Evolutionary conservation across 176 grass and related monocot genomes (phyloP).

Genomic region (Melocanna baccifera): DNA sequence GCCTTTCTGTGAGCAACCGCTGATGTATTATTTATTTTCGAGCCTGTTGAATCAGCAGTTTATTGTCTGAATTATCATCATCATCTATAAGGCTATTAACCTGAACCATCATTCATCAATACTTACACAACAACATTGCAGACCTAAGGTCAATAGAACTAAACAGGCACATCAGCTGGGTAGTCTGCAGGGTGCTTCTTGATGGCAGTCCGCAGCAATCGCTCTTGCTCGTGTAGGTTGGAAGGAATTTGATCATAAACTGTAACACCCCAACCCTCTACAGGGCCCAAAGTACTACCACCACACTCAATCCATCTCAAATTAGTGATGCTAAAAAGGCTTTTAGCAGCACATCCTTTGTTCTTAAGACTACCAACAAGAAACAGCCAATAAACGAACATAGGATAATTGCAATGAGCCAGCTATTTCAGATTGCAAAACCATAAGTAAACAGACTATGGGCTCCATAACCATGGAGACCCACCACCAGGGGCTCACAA

Average conservation of each 20-base stretch:
- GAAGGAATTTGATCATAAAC: constrained; percentile 81
- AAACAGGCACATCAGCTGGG: constrained; percentile 73
- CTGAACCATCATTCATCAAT: constrained; percentile 23
- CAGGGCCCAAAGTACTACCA: too few species aligned
- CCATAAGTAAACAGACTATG: too few species aligned
- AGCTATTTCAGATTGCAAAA: too few species aligned
- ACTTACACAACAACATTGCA: not conserved
- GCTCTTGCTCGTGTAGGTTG: constrained; percentile 77
- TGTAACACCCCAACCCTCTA: too few species aligned
- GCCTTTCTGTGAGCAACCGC: not conserved
- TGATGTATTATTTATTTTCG: not conserved
- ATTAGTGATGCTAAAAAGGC: too few species aligned
- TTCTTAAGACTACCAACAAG: too few species aligned
- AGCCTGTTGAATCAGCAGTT: constrained; percentile 20
- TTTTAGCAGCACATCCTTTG: too few species aligned
- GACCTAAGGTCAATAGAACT: constrained; percentile 15
- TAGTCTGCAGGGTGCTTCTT: constrained; percentile 70
- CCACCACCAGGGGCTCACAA: too few species aligned
- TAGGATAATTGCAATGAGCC: too few species aligned
- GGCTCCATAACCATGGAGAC: too few species aligned
- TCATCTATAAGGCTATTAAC: constrained; percentile 16
- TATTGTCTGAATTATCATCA: not conserved
- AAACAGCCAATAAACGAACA: too few species aligned
- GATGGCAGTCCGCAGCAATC: constrained; percentile 52
- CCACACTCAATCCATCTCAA: too few species aligned